phyloP scores from a whole-genome alignment of 2,329 filamentous ascomycete species.

The Fusarium setosum region DNA sequence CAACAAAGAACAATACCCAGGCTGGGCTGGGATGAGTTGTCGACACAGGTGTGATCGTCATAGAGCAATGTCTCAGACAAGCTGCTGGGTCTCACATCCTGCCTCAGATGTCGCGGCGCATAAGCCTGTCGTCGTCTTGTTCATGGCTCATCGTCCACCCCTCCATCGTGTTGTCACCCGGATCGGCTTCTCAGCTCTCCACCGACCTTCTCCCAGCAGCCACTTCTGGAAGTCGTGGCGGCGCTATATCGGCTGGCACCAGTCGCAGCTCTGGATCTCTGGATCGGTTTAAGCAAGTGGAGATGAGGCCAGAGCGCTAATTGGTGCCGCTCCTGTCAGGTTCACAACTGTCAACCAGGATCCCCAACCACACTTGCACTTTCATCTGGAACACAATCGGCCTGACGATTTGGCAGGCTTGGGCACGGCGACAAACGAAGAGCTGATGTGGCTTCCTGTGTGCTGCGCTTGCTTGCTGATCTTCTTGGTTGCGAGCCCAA shows the following conservation, averaged over 20 bases:
- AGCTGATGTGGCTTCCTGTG: background rate
- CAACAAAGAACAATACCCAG: conserved; percentile 19
- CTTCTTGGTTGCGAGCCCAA: background rate
- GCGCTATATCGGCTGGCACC: conserved; percentile 14
- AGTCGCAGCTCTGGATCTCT: conserved; percentile 15
- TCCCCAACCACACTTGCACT: conserved; percentile 12
- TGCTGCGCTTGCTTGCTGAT: background rate
- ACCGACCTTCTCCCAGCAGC: conserved; percentile 19
- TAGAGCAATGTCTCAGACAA: conserved; percentile 33
- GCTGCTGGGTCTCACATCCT: conserved; percentile 17
- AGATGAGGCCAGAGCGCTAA: conserved; percentile 27
- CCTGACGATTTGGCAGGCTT: background rate
- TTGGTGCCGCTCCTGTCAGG: conserved; percentile 23
- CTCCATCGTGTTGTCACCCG: conserved; percentile 25
- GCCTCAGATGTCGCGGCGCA: conserved; percentile 18
- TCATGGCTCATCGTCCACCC: conserved; percentile 11
- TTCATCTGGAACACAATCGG: conserved; percentile 4
- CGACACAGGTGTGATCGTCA: conserved; percentile 22
- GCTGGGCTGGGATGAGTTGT: background rate
- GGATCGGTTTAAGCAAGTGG: conserved; percentile 19
- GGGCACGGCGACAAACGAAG: background rate
- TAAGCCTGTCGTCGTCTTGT: conserved; percentile 14
- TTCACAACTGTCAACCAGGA: conserved; percentile 15
- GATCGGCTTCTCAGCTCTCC: conserved; percentile 23
- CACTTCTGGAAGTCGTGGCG: conserved; percentile 22